Conservation (phyloP, 768 basidiomycete genomes). For the Trametes villosa region DNA sequence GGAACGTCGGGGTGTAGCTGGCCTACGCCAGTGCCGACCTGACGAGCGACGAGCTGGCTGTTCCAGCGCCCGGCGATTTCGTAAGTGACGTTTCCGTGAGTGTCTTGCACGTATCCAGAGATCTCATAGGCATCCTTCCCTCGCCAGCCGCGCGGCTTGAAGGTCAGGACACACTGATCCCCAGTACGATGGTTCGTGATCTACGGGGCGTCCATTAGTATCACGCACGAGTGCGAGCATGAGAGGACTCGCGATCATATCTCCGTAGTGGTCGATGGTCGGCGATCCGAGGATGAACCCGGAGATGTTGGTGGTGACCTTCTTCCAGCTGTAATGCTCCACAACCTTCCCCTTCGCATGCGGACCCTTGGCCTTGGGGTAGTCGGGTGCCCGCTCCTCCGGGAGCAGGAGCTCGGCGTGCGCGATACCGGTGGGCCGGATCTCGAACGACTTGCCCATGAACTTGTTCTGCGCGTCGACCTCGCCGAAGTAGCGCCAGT, state of each 20-base stretch:
- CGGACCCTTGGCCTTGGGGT: slow-evolving; percentile 58
- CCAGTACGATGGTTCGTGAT: slow-evolving; percentile 89
- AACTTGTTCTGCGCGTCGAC: slow-evolving; percentile 98
- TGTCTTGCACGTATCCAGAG: slow-evolving; percentile 78
- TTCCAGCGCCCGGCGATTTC: slow-evolving; percentile 97
- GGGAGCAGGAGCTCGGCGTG: slow-evolving; percentile 85
- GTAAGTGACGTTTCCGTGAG: slow-evolving; percentile 66
- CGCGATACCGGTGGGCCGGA: slow-evolving; percentile 92
- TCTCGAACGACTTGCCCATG: slow-evolving; percentile 96
- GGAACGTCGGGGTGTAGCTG: slow-evolving; percentile 74
- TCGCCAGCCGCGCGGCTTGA: slow-evolving; percentile 96
- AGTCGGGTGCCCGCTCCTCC: slow-evolving; percentile 59
- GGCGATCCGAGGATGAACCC: slow-evolving; percentile 88
- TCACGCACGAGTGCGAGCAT: neutral
- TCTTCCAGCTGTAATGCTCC: slow-evolving; percentile 96
- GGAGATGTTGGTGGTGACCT: slow-evolving; percentile 88
- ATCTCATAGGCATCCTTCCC: slow-evolving; percentile 93
- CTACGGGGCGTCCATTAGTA: slow-evolving; percentile 37
- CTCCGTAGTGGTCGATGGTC: slow-evolving; percentile 72
- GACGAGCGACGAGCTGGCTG: slow-evolving; percentile 87
- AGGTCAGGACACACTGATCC: slow-evolving; percentile 86
- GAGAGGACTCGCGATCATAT: slow-evolving; percentile 75
- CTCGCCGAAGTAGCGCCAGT: slow-evolving; percentile 92
- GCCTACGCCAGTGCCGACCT: slow-evolving; percentile 58
- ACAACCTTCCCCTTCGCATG: slow-evolving; percentile 57